A percentile compares a stretch with the other conserved stretches of the same genome.
These are phyloP conservation scores for Plectosphaerella sp. DNA, from an alignment of 2,329 filamentous ascomycete species.

Conservation along the genomic window DNA sequence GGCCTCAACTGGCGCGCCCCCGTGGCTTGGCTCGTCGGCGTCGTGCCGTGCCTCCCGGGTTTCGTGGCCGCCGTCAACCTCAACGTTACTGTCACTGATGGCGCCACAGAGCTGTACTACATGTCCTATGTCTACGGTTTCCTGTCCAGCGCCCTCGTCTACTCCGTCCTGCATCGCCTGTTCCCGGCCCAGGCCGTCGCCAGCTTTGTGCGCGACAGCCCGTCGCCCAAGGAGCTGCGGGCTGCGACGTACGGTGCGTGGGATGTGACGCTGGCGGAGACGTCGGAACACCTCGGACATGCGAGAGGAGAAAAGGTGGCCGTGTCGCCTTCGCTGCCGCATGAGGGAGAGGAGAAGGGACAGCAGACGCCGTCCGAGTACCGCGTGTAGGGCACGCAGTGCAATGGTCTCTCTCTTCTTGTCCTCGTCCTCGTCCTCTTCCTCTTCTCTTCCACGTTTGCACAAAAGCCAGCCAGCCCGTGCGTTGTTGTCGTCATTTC, in stretches of 20 bases:
- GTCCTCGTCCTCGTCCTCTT: no score
- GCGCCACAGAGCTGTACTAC: constrained; percentile 32
- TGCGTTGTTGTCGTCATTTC: no score
- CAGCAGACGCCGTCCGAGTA: no score
- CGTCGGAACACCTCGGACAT: constrained; percentile 1
- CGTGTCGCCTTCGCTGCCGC: background rate
- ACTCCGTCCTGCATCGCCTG: constrained; percentile 20
- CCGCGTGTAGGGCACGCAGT: no score
- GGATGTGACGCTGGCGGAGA: constrained; percentile 19
- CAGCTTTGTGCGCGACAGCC: constrained; percentile 20
- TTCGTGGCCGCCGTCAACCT: constrained; percentile 34
- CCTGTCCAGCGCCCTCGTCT: constrained; percentile 25
- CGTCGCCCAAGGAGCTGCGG: constrained; percentile 20
- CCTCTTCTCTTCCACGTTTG: no score
- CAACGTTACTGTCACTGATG: constrained; percentile 23
- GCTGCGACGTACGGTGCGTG: constrained; percentile 21
- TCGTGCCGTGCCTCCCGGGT: constrained; percentile 34
- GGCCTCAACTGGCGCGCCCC: constrained; percentile 35
- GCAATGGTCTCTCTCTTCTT: no score
- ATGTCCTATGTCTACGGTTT: constrained; percentile 35
- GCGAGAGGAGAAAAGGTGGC: background rate
- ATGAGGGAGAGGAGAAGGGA: no score
- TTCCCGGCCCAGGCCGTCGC: constrained; percentile 22
- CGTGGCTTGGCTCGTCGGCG: constrained; percentile 33
- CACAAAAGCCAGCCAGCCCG: no score